Evolutionary conservation across 192 early-diverging fungal species (phyloP).

Genomic region (Allomyces arbusculus): DNA sequence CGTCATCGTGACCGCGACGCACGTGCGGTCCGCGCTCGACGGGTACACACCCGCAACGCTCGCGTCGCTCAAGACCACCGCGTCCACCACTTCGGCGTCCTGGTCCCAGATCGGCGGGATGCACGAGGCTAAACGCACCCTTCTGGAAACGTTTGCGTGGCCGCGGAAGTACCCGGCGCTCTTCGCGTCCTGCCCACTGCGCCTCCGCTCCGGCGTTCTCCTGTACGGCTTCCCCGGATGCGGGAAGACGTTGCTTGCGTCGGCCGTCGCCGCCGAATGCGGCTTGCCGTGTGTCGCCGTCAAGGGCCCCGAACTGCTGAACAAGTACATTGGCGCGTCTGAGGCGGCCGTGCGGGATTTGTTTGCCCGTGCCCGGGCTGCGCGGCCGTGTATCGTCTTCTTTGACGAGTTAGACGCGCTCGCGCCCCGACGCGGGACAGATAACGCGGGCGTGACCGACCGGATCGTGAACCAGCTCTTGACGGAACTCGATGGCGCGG

Average conservation of each 20-base stretch:
- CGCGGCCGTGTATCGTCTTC: constrained; percentile 85
- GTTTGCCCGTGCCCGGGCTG: constrained; percentile 81
- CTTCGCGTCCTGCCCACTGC: constrained; percentile 68
- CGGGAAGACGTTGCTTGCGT: constrained; percentile 89
- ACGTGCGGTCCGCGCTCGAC: background rate
- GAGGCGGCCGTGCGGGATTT: constrained; percentile 87
- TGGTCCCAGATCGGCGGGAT: constrained; percentile 22
- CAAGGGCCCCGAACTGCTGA: constrained; percentile 92
- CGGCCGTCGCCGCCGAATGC: constrained; percentile 88
- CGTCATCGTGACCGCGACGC: too few species aligned
- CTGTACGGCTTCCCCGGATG: constrained; percentile 97
- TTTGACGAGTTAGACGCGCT: constrained; percentile 98
- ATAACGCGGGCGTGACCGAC: constrained; percentile 96
- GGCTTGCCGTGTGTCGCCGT: constrained; percentile 91
- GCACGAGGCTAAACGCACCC: constrained; percentile 48
- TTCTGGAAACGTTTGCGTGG: constrained; percentile 87
- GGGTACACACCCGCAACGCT: background rate
- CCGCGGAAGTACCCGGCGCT: constrained; percentile 81
- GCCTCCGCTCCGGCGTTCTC: constrained; percentile 77
- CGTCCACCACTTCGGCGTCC: background rate
- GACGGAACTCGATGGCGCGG: constrained; percentile 97
- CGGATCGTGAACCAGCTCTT: constrained; percentile 96
- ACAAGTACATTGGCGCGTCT: constrained; percentile 97
- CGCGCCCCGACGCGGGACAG: constrained; percentile 88
- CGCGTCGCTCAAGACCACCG: background rate